phyloP scores from a whole-genome alignment of 2,329 filamentous ascomycete genomes.

The Aphanocladium album region DNA sequence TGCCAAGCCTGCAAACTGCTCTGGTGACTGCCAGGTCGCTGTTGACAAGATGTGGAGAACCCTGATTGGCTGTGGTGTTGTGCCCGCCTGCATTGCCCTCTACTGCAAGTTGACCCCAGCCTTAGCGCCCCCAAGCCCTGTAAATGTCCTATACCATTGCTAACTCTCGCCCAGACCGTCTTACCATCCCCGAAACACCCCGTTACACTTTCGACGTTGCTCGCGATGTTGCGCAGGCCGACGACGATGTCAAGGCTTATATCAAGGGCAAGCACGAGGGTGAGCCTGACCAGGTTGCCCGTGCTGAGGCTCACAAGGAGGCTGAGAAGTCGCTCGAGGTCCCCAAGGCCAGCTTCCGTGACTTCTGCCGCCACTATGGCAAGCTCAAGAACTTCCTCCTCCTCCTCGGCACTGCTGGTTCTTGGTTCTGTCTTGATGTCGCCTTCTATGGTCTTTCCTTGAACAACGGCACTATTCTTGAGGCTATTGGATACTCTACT shows the following conservation, averaged over 20 bases:
- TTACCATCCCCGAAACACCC: slow-evolving; percentile 83
- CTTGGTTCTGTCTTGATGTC: slow-evolving; percentile 70
- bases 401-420: slow-evolving; percentile 70
- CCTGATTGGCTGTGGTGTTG: slow-evolving; percentile 74
- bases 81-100: slow-evolving; percentile 74
- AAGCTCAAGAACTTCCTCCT: slow-evolving; percentile 68
- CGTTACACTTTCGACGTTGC: slow-evolving; percentile 82
- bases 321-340: slow-evolving; percentile 52
- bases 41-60: slow-evolving; percentile 87
- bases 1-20: slow-evolving; percentile 51
- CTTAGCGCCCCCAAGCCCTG: neutral
- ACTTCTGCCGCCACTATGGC: slow-evolving; percentile 67
- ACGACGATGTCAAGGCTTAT: slow-evolving; percentile 70
- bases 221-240: slow-evolving; percentile 68
- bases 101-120: slow-evolving; percentile 48
- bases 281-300: slow-evolving; percentile 60
- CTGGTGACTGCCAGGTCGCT: slow-evolving; percentile 29
- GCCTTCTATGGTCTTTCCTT: slow-evolving; percentile 66
- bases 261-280: slow-evolving; percentile 59
- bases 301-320: slow-evolving; percentile 52
- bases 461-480: slow-evolving; percentile 69
- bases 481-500: slow-evolving; percentile 63
- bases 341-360: slow-evolving; percentile 65
- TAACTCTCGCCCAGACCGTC: slow-evolving; percentile 37
- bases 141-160: neutral